Base-by-base conservation (phyloP, 441 rosid genomes). In the Metrosideros polymorpha region DNA sequence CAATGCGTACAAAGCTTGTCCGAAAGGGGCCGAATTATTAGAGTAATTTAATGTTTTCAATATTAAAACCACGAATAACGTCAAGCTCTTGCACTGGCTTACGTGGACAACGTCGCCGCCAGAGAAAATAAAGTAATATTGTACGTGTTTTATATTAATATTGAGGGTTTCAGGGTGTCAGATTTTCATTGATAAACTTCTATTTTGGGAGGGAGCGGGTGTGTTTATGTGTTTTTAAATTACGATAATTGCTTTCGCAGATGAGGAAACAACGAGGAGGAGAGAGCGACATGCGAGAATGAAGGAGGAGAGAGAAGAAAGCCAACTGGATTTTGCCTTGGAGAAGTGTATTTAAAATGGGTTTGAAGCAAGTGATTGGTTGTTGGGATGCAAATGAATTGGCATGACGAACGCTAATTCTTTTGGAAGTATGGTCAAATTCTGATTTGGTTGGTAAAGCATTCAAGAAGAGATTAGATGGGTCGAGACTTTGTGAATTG, bases 371-470 rank as follows among this genome's bases (percentile, higher is more conserved):
- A 57, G 12, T 71, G 19, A 42, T 47, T 71, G 82, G 22, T 47
- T 63, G 54, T 86, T 54, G 56, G 89, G 86, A n/a, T 57, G 86
- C 85, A 83, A 86, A 63, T 15, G 22, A 87, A 42, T 13, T 61
- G 61, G 13, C 57, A 54, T 24, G 57, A 9, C n/a, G 57, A 25
- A 54, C 9, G 57, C n/a, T 24, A 7, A 25, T 27, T n/a, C n/a
- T 32, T 29, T 14, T 8, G 32, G 8, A 30, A 14, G 32, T 12
- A n/a, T 54, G 56, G 43, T 51, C 77, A 55, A 24, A 4, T 54
- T 25, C 57, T 9, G 9, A 3, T 54, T 54, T 24, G 57, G 27
- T 54, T 54, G 57, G n/a, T 54, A 4, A 52, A 18, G 54, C 54
- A 52, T 18, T 52, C 9, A 2, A 18, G 54, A 18, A 52, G 3